Evolutionary conservation across 805 yeast genomes (phyloP), one percentile per base, ranked within the genome.

Genomic region (Tanozyma kutaoensis): DNA sequence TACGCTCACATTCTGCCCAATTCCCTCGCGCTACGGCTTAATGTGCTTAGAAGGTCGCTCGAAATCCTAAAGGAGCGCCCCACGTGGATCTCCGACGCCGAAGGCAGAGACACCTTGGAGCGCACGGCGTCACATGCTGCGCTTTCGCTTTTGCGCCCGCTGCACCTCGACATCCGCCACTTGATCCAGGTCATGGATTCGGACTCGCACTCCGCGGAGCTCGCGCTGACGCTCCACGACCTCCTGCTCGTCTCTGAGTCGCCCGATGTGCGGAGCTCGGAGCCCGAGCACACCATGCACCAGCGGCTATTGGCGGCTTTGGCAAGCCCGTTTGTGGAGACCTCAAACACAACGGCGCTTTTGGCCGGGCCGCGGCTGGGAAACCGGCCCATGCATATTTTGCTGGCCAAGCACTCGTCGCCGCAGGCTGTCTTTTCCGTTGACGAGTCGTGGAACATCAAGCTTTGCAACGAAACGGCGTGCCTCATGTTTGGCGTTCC

Each of bases 401-500:
- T 73, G 33, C 64, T 82, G 1, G 66, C 85, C 0, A 84, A 79
- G 39, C 76, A 74, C 32, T 50, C 77, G 0, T 59, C 71, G 2
- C 88, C 88, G 8, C 91, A 82, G 43, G 91, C 95, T 0, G 76
- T 85, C 9, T 76, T 86, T 46, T 82, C 95, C 0, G 55, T 67
- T 14, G 70, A 66, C 10, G 64, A 67, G 25, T 96, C 96, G 1
- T 86, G 91, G 86, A 54, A 60, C 15, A 66, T 86, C 26, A 71
- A 70, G 41, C 86, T 93, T 5, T 84, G 93, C 11, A 86, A 88
- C 46, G 96, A 86, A 50, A 58, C 85, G 37, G 93, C 95, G 0
- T 80, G 93, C 43, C 59, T 84, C 32, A 72, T 81, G 57, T 80
- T 86, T 52, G 95, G 95, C 12, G 71, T 80, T 3, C 72, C 82